Evolutionary conservation across 192 early-diverging fungal genomes (phyloP).

Genomic region (Chytriomyces hyalinus): DNA sequence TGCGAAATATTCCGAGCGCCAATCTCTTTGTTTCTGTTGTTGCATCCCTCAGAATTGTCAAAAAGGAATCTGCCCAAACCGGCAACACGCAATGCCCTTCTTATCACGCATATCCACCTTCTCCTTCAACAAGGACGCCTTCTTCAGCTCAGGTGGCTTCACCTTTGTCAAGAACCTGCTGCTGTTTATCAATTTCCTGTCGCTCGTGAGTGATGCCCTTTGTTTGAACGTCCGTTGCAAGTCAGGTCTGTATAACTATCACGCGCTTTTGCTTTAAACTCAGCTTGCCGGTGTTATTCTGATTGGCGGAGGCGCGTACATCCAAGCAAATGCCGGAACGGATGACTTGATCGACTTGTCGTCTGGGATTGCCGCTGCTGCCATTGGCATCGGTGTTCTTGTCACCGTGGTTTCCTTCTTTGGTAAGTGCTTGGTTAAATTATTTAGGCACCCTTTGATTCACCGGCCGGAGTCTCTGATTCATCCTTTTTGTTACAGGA

Average conservation of each 20-base stretch:
- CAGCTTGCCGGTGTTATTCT: constrained; percentile 64
- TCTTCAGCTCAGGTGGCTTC: constrained; percentile 52
- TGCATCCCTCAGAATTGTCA: background rate
- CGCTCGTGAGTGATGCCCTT: constrained; percentile 44
- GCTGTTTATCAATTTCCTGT: constrained; percentile 62
- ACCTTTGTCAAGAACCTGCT: constrained; percentile 63
- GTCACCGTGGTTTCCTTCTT: constrained; percentile 61
- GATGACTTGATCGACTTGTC: constrained; percentile 49
- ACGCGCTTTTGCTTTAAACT: constrained; percentile 13
- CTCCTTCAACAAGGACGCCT: constrained; percentile 57
- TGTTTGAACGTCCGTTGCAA: background rate
- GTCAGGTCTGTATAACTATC: too few relatives aligned
- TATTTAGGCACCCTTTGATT: background rate
- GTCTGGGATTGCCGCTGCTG: constrained; percentile 46
- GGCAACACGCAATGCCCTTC: constrained; percentile 51
- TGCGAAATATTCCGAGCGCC: background rate
- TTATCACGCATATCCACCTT: constrained; percentile 54
- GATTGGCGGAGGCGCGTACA: constrained; percentile 58
- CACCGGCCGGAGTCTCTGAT: background rate
- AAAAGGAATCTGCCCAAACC: background rate
- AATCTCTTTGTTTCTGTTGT: constrained; percentile 1
- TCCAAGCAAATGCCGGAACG: constrained; percentile 38
- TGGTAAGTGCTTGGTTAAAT: constrained; percentile 36
- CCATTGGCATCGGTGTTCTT: constrained; percentile 58
- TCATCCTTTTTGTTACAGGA: background rate